Percentiles rank a stretch among this genome's conserved stretches.
Conservation (phyloP, 768 basidiomycete species). For the Mycena galericulata region DNA sequence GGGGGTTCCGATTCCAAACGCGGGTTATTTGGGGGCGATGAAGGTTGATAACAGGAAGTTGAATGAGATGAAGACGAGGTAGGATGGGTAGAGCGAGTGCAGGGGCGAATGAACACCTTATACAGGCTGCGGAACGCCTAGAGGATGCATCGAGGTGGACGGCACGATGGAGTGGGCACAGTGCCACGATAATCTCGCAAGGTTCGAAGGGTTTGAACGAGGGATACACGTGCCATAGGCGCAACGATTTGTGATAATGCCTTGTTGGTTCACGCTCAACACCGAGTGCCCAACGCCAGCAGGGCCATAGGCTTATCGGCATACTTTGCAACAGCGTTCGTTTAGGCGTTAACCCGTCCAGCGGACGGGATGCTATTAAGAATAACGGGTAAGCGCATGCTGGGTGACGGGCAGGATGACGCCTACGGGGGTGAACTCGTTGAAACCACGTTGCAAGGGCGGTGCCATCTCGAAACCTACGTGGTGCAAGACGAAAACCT, state of each 20-base stretch:
- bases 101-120: conserved; percentile 4
- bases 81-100: not conserved
- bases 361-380: not conserved
- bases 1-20: conserved; percentile 17
- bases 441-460: conserved; percentile 28
- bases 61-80: not conserved
- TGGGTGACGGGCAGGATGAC: conserved; percentile 5
- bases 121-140: conserved; percentile 28
- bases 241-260: not conserved
- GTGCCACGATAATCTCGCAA: conserved; percentile 35
- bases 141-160: conserved; percentile 30
- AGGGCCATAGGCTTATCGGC: not conserved
- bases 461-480: not conserved
- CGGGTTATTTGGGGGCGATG: not conserved
- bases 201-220: conserved; percentile 10
- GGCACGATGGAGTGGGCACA: conserved; percentile 8
- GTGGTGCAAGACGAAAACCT: not conserved
- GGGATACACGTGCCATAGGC: conserved; percentile 19
- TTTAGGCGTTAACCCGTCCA: not conserved
- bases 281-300: conserved; percentile 3
- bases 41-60: not conserved
- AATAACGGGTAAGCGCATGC: conserved; percentile 18
- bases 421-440: conserved; percentile 3
- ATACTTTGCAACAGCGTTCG: not conserved
- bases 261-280: not conserved